phyloP scores from a whole-genome alignment of 2,329 filamentous ascomycete species.

The Parastagonospora nodorum region DNA sequence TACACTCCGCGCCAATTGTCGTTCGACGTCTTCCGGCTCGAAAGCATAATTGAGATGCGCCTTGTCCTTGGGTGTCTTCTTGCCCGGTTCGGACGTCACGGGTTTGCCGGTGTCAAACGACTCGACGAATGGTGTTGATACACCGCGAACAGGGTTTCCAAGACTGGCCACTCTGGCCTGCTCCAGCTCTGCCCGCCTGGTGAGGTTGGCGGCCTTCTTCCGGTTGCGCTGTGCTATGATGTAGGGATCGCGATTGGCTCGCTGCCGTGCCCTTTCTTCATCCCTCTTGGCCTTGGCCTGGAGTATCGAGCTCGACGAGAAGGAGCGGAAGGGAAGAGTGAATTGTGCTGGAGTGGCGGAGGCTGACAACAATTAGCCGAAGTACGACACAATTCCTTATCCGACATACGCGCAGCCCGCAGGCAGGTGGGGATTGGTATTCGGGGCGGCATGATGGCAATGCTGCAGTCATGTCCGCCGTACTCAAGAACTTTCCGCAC shows the following conservation, averaged over 20 bases:
- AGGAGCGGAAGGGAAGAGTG: constrained; percentile 59
- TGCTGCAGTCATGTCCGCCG: constrained; percentile 6
- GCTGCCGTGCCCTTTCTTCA: constrained; percentile 53
- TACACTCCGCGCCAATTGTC: constrained; percentile 70
- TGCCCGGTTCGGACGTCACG: constrained; percentile 20
- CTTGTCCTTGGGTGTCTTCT: constrained; percentile 33
- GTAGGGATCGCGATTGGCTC: constrained; percentile 79
- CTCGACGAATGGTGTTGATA: constrained; percentile 79
- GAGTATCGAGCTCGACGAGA: constrained; percentile 67
- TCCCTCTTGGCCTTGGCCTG: constrained; percentile 56
- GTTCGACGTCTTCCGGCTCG: constrained; percentile 67
- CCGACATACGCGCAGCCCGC: constrained; percentile 44
- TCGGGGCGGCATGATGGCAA: constrained; percentile 53
- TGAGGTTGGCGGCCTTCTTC: constrained; percentile 80
- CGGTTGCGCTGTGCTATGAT: constrained; percentile 79
- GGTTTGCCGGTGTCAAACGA: constrained; percentile 71
- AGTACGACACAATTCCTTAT: not conserved
- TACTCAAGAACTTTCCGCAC: constrained; percentile 2
- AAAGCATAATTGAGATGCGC: constrained; percentile 77
- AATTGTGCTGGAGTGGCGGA: constrained; percentile 42
- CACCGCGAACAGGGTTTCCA: constrained; percentile 80
- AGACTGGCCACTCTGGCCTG: constrained; percentile 66
- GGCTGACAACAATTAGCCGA: constrained; percentile 9
- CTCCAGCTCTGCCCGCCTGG: constrained; percentile 72
- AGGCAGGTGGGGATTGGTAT: constrained; percentile 52